Evolutionary conservation across 129 eudicot genomes (phyloP), one percentile per base, ranked within the genome.

Genomic region (Solidago caesia): DNA sequence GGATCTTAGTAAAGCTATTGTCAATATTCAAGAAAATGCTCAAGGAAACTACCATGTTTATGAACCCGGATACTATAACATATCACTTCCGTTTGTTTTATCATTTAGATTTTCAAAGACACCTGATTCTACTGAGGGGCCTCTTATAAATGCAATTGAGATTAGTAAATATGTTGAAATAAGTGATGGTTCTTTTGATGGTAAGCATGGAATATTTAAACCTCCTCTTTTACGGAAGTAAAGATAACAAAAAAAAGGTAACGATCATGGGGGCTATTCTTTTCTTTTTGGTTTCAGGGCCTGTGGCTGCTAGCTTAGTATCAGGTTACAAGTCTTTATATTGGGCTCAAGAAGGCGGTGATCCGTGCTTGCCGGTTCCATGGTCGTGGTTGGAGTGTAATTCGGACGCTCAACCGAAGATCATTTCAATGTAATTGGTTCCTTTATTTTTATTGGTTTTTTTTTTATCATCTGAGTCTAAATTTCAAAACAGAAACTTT

Each of bases 271-370:
- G 47, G 47, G 46, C 10, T 71, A 46, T 73, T 14, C 9, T 73
- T 4, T 60, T 49, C 69, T 47, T 47, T 74, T 61, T 26, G 2
- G 6, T 26, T 27, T 73, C 70, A 94, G 99, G 82, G 43, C 42
- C 77, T 53, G 75, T 77, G 73, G 80, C 91, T 81, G 85, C 89
- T 33, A 79, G 82, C 73, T 29, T 91, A 55, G 81, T 81, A 68
- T 80, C 91, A 14, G 78, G 67, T 69, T 94, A 91, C 87, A 62
- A 85, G 52, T 70, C 84, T 5, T 76, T 85, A 48, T 87, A 84
- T 71, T 94, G 97, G 98, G 97, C 93, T 2, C 90, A 85, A 77
- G 99, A 94, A 84, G 99, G 99, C 42, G 97, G 99, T n/a, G 99
- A 94, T 75, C 99, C 99, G 6, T 94, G 99, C 80, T 71, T 94